Percentiles rank a stretch among this genome's conserved stretches.
These are phyloP conservation scores for Citrullus amarus DNA, from an alignment of 306 rosid genomes.

Conservation along the genomic window DNA sequence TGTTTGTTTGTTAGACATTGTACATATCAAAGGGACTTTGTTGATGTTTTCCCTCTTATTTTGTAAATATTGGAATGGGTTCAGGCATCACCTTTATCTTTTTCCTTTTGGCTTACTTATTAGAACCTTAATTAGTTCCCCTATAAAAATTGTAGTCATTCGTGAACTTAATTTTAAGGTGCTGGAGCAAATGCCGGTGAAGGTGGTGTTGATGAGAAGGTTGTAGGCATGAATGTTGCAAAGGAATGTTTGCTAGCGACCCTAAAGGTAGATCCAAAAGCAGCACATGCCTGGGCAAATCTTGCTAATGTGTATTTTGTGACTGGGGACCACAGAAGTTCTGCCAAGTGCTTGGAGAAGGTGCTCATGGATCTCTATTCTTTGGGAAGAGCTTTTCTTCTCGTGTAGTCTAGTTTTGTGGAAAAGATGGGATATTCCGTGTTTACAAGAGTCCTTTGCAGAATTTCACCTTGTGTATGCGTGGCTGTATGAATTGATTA, in stretches of 20 bases:
- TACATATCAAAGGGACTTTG: background rate
- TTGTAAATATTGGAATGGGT: background rate
- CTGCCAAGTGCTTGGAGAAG: conserved; percentile 95
- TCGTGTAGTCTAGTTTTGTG: background rate
- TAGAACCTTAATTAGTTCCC: conserved; percentile 8
- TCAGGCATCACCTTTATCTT: background rate
- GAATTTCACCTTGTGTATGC: background rate
- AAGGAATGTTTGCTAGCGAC: conserved; percentile 89
- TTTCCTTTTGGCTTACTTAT: background rate
- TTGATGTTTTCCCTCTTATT: background rate
- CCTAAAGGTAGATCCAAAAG: conserved; percentile 62
- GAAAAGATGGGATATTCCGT: background rate
- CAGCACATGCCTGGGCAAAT: conserved; percentile 88
- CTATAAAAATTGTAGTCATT: background rate
- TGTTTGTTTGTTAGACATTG: background rate
- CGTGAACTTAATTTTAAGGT: conserved; percentile 32
- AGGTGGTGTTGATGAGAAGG: conserved; percentile 40
- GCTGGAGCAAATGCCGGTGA: conserved; percentile 83
- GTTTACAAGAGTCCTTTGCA: background rate
- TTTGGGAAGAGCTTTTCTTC: background rate
- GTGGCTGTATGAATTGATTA: background rate
- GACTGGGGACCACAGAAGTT: conserved; percentile 76
- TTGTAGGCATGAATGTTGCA: conserved; percentile 57
- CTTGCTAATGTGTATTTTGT: conserved; percentile 72
- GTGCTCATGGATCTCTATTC: conserved; percentile 29